A percentile compares a stretch with the other conserved stretches of the same genome.
Conservation (phyloP, 768 basidiomycete genomes). For the Pleurotus platypus region DNA sequence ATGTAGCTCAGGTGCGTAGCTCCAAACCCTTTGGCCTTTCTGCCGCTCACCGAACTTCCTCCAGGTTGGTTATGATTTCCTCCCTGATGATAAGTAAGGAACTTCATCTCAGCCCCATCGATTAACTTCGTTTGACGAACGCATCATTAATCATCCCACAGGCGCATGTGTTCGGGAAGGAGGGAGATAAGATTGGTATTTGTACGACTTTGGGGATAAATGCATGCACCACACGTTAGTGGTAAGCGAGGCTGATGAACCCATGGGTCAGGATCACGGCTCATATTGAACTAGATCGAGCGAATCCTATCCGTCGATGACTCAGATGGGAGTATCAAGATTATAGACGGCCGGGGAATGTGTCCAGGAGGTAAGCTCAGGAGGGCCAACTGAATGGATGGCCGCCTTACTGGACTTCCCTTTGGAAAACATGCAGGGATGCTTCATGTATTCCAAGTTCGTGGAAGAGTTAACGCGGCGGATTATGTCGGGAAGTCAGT, state of each 20-base stretch:
- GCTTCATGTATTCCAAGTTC: constrained; percentile 15
- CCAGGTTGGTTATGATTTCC: constrained; percentile 24
- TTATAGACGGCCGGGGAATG: constrained; percentile 15
- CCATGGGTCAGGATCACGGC: not conserved
- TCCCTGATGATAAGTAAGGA: constrained; percentile 23
- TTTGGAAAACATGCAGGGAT: constrained; percentile 24
- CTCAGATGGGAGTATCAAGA: constrained; percentile 22
- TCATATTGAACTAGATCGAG: not conserved
- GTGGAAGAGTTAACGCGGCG: constrained; percentile 17
- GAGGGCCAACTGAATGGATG: not conserved
- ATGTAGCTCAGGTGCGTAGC: constrained; percentile 14
- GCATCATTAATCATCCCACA: not conserved
- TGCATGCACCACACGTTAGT: constrained; percentile 27
- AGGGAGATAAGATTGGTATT: constrained; percentile 25
- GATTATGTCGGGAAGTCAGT: constrained; percentile 6
- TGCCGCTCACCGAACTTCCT: not conserved
- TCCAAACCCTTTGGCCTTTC: not conserved
- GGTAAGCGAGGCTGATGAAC: not conserved
- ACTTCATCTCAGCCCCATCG: not conserved
- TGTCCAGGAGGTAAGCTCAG: constrained; percentile 21
- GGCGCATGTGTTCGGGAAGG: constrained; percentile 24
- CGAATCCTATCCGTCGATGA: constrained; percentile 21
- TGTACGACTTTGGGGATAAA: constrained; percentile 32
- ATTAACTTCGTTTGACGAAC: not conserved
- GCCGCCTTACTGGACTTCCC: not conserved